A percentile compares a stretch with the other conserved stretches of the same genome.
Conservation (phyloP, 345 rosid species). For the Schrenkiella parvula region DNA sequence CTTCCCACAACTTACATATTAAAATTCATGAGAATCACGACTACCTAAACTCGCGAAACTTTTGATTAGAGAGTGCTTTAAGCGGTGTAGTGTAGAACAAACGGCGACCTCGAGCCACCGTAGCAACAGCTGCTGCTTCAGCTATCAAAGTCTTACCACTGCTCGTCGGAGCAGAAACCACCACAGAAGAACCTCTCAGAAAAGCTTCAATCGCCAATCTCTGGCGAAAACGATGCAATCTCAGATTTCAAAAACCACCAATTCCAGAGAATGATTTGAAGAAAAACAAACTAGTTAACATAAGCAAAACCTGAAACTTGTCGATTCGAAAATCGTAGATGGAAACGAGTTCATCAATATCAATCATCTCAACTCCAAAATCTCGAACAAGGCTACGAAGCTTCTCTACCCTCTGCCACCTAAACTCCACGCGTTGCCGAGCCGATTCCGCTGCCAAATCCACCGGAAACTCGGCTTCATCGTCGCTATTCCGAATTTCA, state of each 20-base stretch:
- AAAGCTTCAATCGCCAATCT: constrained; percentile 77
- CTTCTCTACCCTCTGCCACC: constrained; percentile 74
- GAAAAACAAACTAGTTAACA: not conserved
- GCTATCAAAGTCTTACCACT: constrained; percentile 97
- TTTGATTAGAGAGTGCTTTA: constrained; percentile 95
- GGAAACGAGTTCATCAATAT: constrained; percentile 69
- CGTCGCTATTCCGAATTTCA: constrained; percentile 43
- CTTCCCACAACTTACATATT: not conserved
- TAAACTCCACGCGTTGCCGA: constrained; percentile 43
- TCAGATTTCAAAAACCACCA: not conserved
- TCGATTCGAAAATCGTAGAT: constrained; percentile 84
- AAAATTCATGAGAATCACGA: not conserved
- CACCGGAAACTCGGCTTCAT: constrained; percentile 42
- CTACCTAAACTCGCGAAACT: constrained; percentile 91
- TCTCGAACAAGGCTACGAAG: constrained; percentile 58
- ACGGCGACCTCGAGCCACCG: constrained; percentile 74
- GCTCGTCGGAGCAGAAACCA: constrained; percentile 96
- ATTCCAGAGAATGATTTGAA: not conserved
- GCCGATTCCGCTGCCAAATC: constrained; percentile 35
- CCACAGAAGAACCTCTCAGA: constrained; percentile 77
- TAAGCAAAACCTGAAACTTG: constrained; percentile 69
- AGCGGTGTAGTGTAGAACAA: constrained; percentile 93
- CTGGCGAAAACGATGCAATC: constrained; percentile 32
- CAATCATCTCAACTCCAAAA: constrained; percentile 72
- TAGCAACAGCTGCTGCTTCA: constrained; percentile 93